Evolutionary conservation across 2,329 filamentous ascomycete species (phyloP), one percentile per base, ranked within the genome.

Genomic region (Lecanicillium sp.): DNA sequence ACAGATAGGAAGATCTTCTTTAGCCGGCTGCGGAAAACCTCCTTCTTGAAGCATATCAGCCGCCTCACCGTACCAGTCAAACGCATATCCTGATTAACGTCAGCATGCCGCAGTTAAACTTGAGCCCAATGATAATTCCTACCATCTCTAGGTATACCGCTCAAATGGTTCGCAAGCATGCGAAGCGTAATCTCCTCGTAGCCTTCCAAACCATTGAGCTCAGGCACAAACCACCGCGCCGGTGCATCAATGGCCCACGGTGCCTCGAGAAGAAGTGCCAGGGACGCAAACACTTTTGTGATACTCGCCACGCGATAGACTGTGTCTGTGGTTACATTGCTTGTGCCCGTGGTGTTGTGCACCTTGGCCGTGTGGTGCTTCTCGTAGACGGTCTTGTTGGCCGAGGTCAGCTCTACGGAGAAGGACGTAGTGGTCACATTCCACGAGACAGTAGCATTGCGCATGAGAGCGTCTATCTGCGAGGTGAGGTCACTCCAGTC

Each of bases 261-360:
- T 8, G 29, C 29, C 8, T 31, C 8, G 13, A 31, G 48, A 14
- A 66, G 44, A 11, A 61, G 50, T 0, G 56, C 22, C 19, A 60
- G 53, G 17, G 63, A 55, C 0, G 63, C 63, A 44, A 58, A 61
- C 11, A 66, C 39, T 39, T 67, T 68, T 2, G 63, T 63, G 20
- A 61, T 36, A 32, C 62, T 66, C 1, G 58, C 64, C 14, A 65
- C 52, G 10, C 64, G 60, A 43, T 64, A 66, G 2, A 66, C 52
- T 0, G 61, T 66, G 38, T 68, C 48, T 10, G 54, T 51, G 28
- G 62, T 54, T 2, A 69, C 53, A 3, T 47, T 50, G 10, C 30
- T 19, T 5, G 38, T 32, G 35, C 45, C 33, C n/a, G 14, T 38
- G 13, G 39, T 29, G 14, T 42, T 35, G 9, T 33, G 36, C 2